Percentiles rank a stretch among this genome's conserved stretches.
Conservation (phyloP, 2,329 filamentous ascomycete genomes). For the Fusarium sp. region DNA sequence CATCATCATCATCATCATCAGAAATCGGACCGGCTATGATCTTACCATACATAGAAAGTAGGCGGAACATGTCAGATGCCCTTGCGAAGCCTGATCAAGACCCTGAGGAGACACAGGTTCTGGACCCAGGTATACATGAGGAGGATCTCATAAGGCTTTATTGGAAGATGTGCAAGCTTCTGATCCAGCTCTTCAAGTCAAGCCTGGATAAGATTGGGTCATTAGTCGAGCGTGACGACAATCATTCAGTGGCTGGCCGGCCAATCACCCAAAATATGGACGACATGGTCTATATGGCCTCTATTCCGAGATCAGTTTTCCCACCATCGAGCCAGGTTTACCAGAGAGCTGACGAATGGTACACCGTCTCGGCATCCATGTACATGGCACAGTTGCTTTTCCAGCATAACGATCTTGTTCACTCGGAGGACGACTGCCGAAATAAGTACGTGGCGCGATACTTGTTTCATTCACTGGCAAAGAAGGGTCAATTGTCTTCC, state of each 20-base stretch:
- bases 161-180: not conserved
- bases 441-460: constrained; percentile 58
- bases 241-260: constrained; percentile 46
- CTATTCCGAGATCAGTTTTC: constrained; percentile 2
- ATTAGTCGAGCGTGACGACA: constrained; percentile 43
- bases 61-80: constrained; percentile 4
- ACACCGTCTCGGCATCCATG: constrained; percentile 53
- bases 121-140: constrained; percentile 3
- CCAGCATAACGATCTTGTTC: constrained; percentile 55
- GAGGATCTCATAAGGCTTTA: constrained; percentile 1
- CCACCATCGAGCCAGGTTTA: constrained; percentile 32
- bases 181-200: constrained; percentile 53
- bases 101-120: not conserved
- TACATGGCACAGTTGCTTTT: constrained; percentile 55
- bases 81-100: not conserved
- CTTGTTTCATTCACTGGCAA: constrained; percentile 53
- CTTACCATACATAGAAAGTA: not conserved
- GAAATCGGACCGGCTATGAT: not conserved
- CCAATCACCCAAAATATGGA: constrained; percentile 58
- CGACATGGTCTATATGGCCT: constrained; percentile 46
- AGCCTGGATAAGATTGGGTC: constrained; percentile 54
- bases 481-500: constrained; percentile 40
- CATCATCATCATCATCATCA: not conserved
- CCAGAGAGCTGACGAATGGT: constrained; percentile 52
- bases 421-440: constrained; percentile 53